These are phyloP conservation scores for Nothopassalora personata DNA, from an alignment of 2,329 filamentous ascomycete genomes.

Conservation along the genomic window DNA sequence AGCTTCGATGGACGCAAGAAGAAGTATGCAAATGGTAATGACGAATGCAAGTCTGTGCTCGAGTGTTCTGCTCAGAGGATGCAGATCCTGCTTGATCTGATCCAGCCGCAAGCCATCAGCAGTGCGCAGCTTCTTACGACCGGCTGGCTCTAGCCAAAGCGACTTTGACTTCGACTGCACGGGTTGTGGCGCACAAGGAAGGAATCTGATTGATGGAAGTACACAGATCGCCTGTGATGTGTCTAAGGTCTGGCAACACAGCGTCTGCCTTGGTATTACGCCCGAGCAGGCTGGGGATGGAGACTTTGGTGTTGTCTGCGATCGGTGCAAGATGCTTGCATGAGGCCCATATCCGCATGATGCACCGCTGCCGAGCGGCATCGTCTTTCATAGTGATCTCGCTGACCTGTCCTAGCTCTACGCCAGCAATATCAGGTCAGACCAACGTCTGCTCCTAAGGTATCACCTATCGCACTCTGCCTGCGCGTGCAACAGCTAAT, in stretches of 20 bases:
- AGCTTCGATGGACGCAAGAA: conserved; percentile 43
- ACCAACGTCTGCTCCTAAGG: too few relatives aligned
- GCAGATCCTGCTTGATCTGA: conserved; percentile 9
- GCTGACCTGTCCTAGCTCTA: too few relatives aligned
- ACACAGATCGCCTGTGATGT: conserved; percentile 87
- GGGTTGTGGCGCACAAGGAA: conserved; percentile 81
- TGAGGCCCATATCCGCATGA: too few relatives aligned
- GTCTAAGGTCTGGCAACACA: conserved; percentile 95
- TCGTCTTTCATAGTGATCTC: too few relatives aligned
- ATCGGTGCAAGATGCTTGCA: conserved; percentile 54
- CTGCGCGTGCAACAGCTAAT: too few relatives aligned
- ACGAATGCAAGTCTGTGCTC: conserved; percentile 33
- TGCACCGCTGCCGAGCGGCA: too few relatives aligned
- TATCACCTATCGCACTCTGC: too few relatives aligned
- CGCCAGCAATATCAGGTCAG: too few relatives aligned
- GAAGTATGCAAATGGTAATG: conserved; percentile 32
- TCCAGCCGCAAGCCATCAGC: background rate
- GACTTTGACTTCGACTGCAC: conserved; percentile 70
- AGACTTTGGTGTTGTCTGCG: conserved; percentile 82
- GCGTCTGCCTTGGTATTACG: conserved; percentile 76
- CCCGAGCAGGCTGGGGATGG: conserved; percentile 72
- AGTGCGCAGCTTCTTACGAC: background rate
- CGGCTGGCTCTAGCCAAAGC: background rate
- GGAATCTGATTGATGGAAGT: conserved; percentile 75
- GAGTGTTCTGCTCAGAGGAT: conserved; percentile 30